A percentile compares a stretch with the other conserved stretches of the same genome.
These are phyloP conservation scores for Rheum nobile DNA, from an alignment of 148 eudicot species.

Conservation along the genomic window DNA sequence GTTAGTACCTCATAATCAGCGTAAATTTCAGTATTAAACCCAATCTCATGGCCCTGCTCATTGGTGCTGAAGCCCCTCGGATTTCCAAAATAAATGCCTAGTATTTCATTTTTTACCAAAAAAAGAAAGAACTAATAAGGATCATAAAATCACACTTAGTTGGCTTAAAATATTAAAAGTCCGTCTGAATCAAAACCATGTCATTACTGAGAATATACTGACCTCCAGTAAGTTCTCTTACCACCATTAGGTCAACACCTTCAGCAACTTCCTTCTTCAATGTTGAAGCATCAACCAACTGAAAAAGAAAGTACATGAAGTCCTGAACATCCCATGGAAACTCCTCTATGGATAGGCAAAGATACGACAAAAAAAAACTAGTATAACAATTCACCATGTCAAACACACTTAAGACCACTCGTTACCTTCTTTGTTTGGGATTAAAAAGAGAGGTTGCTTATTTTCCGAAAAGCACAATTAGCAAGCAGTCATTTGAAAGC, in stretches of 20 bases:
- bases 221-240: constrained; percentile 97
- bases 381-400: neutral
- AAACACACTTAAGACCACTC: neutral
- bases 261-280: constrained; percentile 93
- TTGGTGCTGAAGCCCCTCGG: constrained; percentile 82
- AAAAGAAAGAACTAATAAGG: neutral
- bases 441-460: neutral
- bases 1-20: constrained; percentile 65
- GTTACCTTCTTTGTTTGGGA: neutral
- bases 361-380: neutral
- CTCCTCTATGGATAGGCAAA: neutral
- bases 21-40: constrained; percentile 88
- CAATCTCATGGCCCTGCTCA: constrained; percentile 80
- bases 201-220: constrained; percentile 10
- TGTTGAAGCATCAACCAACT: constrained; percentile 89
- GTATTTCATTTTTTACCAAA: neutral
- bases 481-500: neutral
- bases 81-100: constrained; percentile 95
- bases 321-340: neutral
- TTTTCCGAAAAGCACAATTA: neutral
- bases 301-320: constrained; percentile 2
- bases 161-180: neutral
- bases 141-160: neutral
- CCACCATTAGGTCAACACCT: constrained; percentile 96
- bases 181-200: neutral